Conservation (phyloP, 768 basidiomycete species). For the Russula abietina region DNA sequence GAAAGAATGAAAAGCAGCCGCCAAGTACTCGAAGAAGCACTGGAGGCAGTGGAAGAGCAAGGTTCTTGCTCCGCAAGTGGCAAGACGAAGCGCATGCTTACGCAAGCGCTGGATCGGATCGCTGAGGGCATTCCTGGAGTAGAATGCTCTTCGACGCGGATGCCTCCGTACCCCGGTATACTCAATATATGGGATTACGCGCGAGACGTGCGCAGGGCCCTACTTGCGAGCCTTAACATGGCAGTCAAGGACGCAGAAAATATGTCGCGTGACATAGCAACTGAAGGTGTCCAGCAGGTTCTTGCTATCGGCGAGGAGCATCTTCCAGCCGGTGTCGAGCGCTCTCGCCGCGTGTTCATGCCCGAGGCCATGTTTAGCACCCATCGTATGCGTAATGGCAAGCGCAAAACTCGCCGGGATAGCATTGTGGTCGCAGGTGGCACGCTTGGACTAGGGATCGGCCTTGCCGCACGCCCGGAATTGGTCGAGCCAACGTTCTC, state of each 20-base stretch:
- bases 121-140: conserved; percentile 67
- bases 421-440: conserved; percentile 72
- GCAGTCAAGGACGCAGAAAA: conserved; percentile 78
- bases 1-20: conserved; percentile 78
- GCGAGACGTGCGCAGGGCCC: conserved; percentile 63
- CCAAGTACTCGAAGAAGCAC: conserved; percentile 68
- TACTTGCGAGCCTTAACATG: conserved; percentile 77
- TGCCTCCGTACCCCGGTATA: conserved; percentile 82
- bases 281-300: conserved; percentile 59
- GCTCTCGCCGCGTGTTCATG: conserved; percentile 79
- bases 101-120: conserved; percentile 68
- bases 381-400: conserved; percentile 35
- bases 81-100: conserved; percentile 54
- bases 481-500: conserved; percentile 73
- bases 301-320: conserved; percentile 64
- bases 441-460: conserved; percentile 72
- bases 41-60: conserved; percentile 76
- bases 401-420: conserved; percentile 35
- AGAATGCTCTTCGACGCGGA: conserved; percentile 37
- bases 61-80: conserved; percentile 49
- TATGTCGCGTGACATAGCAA: conserved; percentile 67
- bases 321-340: conserved; percentile 76
- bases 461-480: conserved; percentile 70
- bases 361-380: conserved; percentile 96
- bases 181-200: conserved; percentile 83